A percentile compares a stretch with the other conserved stretches of the same genome.
Conservation (phyloP, 257 asterid species). For the Penstemon eatonii region DNA sequence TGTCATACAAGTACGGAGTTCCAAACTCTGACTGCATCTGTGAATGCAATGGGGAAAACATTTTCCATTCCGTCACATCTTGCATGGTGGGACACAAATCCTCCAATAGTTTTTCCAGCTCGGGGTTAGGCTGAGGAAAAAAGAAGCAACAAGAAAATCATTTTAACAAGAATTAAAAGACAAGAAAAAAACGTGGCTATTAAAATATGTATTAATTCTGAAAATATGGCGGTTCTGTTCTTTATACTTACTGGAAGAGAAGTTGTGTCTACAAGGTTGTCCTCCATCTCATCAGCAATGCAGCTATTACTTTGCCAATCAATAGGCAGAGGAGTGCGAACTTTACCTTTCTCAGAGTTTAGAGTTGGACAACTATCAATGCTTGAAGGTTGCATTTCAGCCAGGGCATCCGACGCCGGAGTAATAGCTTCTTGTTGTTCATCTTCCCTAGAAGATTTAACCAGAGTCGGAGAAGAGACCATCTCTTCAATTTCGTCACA, state of each 20-base stretch:
- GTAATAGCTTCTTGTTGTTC: conserved; percentile 53
- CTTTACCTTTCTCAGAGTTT: conserved; percentile 30
- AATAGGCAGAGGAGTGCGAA: conserved; percentile 26
- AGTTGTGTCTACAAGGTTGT: conserved; percentile 6
- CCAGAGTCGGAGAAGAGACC: conserved; percentile 46
- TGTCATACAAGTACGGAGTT: conserved; percentile 38
- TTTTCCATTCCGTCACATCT: conserved; percentile 51
- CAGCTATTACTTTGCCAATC: conserved; percentile 26
- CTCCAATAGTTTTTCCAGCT: conserved; percentile 54
- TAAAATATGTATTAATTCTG: not conserved
- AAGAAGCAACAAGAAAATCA: conserved; percentile 2
- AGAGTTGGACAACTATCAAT: conserved; percentile 31
- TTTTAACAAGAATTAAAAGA: not conserved
- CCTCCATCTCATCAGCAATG: conserved; percentile 32
- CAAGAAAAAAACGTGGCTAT: too few species aligned
- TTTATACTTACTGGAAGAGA: conserved; percentile 54
- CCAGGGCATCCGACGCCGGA: conserved; percentile 32
- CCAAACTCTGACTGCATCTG: conserved; percentile 79
- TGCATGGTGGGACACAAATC: conserved; percentile 40
- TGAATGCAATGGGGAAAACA: conserved; percentile 74
- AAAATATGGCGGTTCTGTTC: not conserved
- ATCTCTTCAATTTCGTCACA: conserved; percentile 51
- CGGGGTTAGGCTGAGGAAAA: conserved; percentile 60
- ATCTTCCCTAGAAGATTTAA: conserved; percentile 53
- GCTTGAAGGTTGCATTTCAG: conserved; percentile 40